Evolutionary conservation across 192 early-diverging fungal genomes (phyloP).

Genomic region (Borealophlyctis nickersoniae): DNA sequence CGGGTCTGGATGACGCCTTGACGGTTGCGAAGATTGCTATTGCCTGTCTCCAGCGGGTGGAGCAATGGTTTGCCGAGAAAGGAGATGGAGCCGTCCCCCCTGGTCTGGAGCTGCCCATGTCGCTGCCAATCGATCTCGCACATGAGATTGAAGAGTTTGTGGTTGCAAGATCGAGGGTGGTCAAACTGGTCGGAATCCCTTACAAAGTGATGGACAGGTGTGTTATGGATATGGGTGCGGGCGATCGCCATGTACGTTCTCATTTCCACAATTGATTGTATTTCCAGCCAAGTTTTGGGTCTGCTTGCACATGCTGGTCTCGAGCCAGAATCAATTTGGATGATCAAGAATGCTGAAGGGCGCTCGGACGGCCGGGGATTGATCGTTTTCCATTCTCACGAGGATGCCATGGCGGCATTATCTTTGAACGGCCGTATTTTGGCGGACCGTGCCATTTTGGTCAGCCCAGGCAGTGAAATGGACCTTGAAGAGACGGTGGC

Average conservation of each 20-base stretch:
- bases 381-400: slow-evolving; percentile 59
- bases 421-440: slow-evolving; percentile 62
- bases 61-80: slow-evolving; percentile 17
- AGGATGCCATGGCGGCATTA: slow-evolving; percentile 61
- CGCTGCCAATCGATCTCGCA: slow-evolving; percentile 60
- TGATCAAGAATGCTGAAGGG: slow-evolving; percentile 55
- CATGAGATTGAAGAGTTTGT: slow-evolving; percentile 62
- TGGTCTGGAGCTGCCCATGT: slow-evolving; percentile 19
- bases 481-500: slow-evolving; percentile 58
- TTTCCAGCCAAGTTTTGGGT: slow-evolving; percentile 6
- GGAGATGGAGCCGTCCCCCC: slow-evolving; percentile 7
- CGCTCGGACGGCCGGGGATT: slow-evolving; percentile 66
- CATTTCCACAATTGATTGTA: neutral
- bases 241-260: slow-evolving; percentile 5
- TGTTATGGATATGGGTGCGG: neutral
- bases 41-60: slow-evolving; percentile 17
- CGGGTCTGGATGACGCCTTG: slow-evolving; percentile 59
- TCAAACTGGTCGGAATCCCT: slow-evolving; percentile 63
- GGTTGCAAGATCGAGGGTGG: slow-evolving; percentile 56
- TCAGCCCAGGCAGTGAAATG: slow-evolving; percentile 58
- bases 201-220: slow-evolving; percentile 55
- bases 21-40: slow-evolving; percentile 57
- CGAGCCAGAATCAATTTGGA: slow-evolving; percentile 54
- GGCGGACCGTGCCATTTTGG: slow-evolving; percentile 57
- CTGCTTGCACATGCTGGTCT: slow-evolving; percentile 36